Evolutionary conservation across 148 eudicot species (phyloP), one percentile per base, ranked within the genome.

Genomic region (Camellia sinensis): DNA sequence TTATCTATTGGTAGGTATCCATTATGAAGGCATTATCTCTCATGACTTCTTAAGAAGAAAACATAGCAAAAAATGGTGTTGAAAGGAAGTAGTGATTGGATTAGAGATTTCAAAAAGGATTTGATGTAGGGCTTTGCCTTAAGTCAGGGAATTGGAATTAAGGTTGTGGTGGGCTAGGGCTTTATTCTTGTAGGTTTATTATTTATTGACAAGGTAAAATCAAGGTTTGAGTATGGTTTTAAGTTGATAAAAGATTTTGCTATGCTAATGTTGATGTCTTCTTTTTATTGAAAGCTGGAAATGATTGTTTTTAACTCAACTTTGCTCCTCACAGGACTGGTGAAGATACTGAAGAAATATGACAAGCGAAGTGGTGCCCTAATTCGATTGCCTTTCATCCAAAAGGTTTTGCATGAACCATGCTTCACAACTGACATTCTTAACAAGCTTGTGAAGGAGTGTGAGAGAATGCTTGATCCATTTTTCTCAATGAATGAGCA

Each of bases 351-450:
- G 68, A 90, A 92, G 78, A 92, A 92, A 63, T 90, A 90, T 46
- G 97, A 92, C 80, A 92, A 92, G 85, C 84, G 88, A 18, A 92
- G 85, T 45, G 97, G 97, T 15, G 88, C 87, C 44, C 90, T 92
- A 0, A 80, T 90, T 17, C 93, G 91, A 64, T 56, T 89, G 75
- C 93, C 97, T 19, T 90, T 90, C 77, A 92, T 92, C 81, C 91
- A 90, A 74, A 90, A 86, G 73, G 90, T 90, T 71, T 71, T 92
- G 41, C 87, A 89, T 43, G 86, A 92, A 83, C 93, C 97, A 8
- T 92, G 90, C 79, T 89, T 84, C 84, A 81, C 82, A 37, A 92
- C 87, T 41, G 91, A 92, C 67, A 83, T 88, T 29, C 82, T 92
- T 10, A 85, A 78, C 79, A 87, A 86, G 71, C 91, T 92, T 48